phyloP scores from a whole-genome alignment of 1,139 yeast species.

The Protomyces gravidus region DNA sequence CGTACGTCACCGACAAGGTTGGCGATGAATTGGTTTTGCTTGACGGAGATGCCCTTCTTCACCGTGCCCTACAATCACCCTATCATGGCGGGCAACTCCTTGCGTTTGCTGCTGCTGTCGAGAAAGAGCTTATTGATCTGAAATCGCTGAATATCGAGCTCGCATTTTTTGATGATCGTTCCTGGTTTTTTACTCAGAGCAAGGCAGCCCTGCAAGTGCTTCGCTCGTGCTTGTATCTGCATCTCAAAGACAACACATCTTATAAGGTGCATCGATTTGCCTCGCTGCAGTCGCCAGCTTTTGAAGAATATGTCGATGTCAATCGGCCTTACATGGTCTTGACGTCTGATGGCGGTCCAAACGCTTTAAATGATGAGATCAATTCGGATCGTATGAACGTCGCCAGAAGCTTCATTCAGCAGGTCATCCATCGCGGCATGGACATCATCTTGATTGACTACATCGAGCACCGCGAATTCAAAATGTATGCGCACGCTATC shows the following conservation, averaged over 20 bases:
- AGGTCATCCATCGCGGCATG: constrained; percentile 8
- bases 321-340: constrained; percentile 29
- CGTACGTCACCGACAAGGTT: constrained; percentile 18
- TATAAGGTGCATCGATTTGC: constrained; percentile 12
- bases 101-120: constrained; percentile 21
- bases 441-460: constrained; percentile 18
- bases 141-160: constrained; percentile 23
- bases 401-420: not conserved
- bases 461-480: constrained; percentile 18
- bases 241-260: constrained; percentile 8
- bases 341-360: constrained; percentile 22
- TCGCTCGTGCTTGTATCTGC: constrained; percentile 11
- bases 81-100: constrained; percentile 23
- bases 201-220: constrained; percentile 1
- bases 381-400: not conserved
- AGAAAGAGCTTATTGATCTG: constrained; percentile 18
- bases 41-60: constrained; percentile 28
- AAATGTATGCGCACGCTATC: constrained; percentile 18
- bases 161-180: constrained; percentile 22
- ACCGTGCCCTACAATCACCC: constrained; percentile 17
- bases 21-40: constrained; percentile 26
- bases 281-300: constrained; percentile 12
- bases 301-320: constrained; percentile 23
- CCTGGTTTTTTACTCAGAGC: constrained; percentile 12
- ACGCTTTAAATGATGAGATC: not conserved